Evolutionary conservation across 345 rosid species (phyloP), one percentile per base, ranked within the genome.

Genomic region (Eucalyptus sp.): DNA sequence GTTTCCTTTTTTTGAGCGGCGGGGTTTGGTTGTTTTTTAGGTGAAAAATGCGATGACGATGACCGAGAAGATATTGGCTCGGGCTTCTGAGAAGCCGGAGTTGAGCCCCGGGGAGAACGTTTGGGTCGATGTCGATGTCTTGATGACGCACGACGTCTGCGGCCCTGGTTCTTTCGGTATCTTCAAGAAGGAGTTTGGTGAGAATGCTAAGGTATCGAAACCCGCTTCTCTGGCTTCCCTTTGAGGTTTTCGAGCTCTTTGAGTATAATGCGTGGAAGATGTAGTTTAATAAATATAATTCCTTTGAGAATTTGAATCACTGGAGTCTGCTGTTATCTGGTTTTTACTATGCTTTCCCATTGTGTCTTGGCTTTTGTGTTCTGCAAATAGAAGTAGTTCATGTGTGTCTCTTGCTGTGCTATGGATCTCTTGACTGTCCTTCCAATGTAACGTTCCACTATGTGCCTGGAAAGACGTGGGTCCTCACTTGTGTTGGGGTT

Each of bases 121-220:
- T 64, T 98, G 99, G 99, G 99, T 96, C 86, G 93, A 96, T 56
- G 95, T 98, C 88, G 98, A 98, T 94, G 89, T 94, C 56, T 92
- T 98, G 93, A 98, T 97, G 99, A 98, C 99, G 80, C 99, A 98
- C 90, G 99, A 98, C 93, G 98, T 97, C 60, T 96, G 97, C 87
- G 99, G 99, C 56, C 98, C 99, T 37, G 99, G 99, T 91, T 95
- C 99, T 86, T 89, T 97, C 80, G 99, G 96, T 68, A 96, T 96
- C 89, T 97, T 97, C 93, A 97, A 96, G 94, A 94, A 90, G 89
- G 99, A 97, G 92, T 97, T 97, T 88, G 99, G 99, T 83, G 86
- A 94, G 88, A 91, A 95, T 91, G 98, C 99, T 48, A 95, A 96
- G 99, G 99, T 97, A 90, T 31, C 44, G 7, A 41, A 20, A 12